These are phyloP conservation scores for Glycine latifolia DNA, from an alignment of 306 rosid species.

Conservation along the genomic window DNA sequence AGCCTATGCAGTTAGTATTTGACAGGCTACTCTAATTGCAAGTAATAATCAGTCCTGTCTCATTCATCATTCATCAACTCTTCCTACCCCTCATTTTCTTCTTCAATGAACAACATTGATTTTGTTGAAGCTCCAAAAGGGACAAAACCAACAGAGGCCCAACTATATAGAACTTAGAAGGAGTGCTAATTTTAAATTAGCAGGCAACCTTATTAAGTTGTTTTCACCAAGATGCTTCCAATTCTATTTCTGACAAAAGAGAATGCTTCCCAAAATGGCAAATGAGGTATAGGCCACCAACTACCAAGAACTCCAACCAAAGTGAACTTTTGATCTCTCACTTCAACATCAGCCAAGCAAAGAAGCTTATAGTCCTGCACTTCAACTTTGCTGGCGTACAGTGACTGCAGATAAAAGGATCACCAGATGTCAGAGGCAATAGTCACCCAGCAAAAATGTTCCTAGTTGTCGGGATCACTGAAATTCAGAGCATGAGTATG, in stretches of 20 bases:
- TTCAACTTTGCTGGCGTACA: constrained; percentile 78
- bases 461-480: constrained; percentile 5
- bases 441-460: constrained; percentile 18
- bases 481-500: constrained; percentile 12
- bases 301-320: constrained; percentile 81
- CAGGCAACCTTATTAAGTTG: constrained; percentile 24
- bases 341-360: constrained; percentile 71
- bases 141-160: neutral
- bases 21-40: neutral
- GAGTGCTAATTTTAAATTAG: constrained; percentile 4
- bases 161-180: neutral
- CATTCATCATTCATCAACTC: neutral
- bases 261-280: constrained; percentile 43
- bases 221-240: constrained; percentile 42
- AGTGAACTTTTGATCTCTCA: constrained; percentile 57
- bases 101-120: neutral
- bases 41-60: neutral
- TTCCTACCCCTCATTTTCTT: neutral
- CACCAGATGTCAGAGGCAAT: constrained; percentile 31
- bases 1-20: neutral
- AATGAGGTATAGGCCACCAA: constrained; percentile 73
- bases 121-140: neutral
- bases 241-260: constrained; percentile 48
- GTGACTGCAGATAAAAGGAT: constrained; percentile 58
- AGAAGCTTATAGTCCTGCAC: constrained; percentile 75